Base-by-base conservation (phyloP, 2,329 filamentous ascomycete genomes). In the Colletotrichum godetiae region DNA sequence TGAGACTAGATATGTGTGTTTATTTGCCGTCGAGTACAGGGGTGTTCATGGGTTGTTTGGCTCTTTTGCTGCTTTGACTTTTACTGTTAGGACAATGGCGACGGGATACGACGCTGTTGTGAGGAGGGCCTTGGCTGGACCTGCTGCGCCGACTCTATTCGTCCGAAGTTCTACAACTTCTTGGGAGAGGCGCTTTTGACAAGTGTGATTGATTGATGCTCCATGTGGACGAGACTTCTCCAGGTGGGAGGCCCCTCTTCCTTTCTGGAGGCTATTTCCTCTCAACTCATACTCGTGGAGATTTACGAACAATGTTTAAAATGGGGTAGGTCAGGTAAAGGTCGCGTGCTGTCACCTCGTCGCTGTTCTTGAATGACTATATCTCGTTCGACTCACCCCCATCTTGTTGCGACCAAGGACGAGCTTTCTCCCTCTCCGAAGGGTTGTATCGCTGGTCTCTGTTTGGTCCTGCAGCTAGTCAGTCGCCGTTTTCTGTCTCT, bases 311-410 rank as follows among this genome's bases (percentile, higher is more conserved):
- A 33, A 52, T 22, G 56, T 24, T 46, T 4, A 29, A 33, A 8
- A 24, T 60, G 27, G 35, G 46, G 19, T 19, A 35, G 27, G 49
- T 22, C n/a, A 37, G 19, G 22, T 57, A 29, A 29, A 35, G 64
- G 68, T 68, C 49, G 46, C 64, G 49, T 68, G 68, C 35, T 49
- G 29, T 46, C 19, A 42, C 33, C 7, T 60, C 22, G 22, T 29
- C 49, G 35, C 24, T 42, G 37, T 33, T 35, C 15, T 61, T 35
- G 31, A 55, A 35, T 65, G 59, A 64, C 42, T 49, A 46, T 46
- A 37, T 55, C 58, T 33, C 35, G 24, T 8, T 56, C 5, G 24
- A 35, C 37, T 46, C 37, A 42, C 42, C 22, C 59, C 24, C 55
- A 13, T 24, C 63, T 68, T 33, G 19, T 31, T 42, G 22, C 37